Conservation (phyloP, 1,284 basidiomycete genomes). For the Ustilago crameri region DNA sequence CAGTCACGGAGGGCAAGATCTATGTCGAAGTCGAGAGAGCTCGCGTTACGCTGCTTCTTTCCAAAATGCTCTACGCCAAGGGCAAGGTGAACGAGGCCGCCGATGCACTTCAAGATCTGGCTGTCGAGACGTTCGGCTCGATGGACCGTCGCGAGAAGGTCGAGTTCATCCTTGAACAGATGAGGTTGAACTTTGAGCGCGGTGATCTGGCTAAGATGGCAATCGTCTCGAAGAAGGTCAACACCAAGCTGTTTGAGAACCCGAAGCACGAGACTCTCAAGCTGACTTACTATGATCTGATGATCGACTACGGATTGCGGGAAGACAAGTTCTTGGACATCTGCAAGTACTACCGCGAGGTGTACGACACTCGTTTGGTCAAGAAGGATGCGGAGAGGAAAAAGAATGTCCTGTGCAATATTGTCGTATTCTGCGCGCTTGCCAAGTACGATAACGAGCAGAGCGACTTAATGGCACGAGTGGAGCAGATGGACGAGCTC, state of each 20-base stretch:
- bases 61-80: conserved; percentile 56
- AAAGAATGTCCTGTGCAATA: conserved; percentile 72
- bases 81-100: conserved; percentile 62
- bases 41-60: conserved; percentile 73
- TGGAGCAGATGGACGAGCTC: conserved; percentile 77
- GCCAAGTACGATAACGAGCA: conserved; percentile 97
- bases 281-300: conserved; percentile 92
- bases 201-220: conserved; percentile 87
- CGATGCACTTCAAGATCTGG: conserved; percentile 81
- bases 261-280: conserved; percentile 91
- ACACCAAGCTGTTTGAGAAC: conserved; percentile 83
- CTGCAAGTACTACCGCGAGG: conserved; percentile 93
- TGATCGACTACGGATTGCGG: conserved; percentile 92
- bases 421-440: conserved; percentile 92
- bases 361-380: conserved; percentile 93
- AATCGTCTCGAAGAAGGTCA: conserved; percentile 92
- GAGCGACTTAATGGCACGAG: conserved; percentile 91
- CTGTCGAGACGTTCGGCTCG: conserved; percentile 97
- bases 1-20: conserved; percentile 98
- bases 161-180: conserved; percentile 97
- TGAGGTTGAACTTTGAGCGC: conserved; percentile 85
- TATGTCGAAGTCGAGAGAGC: conserved; percentile 97
- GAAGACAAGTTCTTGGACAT: conserved; percentile 88
- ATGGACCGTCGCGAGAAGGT: conserved; percentile 99
- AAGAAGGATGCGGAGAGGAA: conserved; percentile 73